phyloP scores from a whole-genome alignment of 1,284 basidiomycete species.

The Amylostereum chailletii region DNA sequence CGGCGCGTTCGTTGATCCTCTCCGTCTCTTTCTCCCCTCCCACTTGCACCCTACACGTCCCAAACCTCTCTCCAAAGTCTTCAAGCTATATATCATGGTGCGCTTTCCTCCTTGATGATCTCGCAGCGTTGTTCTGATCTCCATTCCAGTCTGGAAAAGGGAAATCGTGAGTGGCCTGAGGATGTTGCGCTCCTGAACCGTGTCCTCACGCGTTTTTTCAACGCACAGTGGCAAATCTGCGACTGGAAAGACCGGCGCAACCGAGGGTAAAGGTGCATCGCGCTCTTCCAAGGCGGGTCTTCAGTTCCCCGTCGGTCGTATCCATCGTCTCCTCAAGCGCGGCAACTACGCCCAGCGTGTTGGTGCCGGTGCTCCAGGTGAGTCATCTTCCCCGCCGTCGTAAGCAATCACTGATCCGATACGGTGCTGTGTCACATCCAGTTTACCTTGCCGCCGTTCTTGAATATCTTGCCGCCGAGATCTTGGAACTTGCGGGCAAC shows the following conservation, averaged over 20 bases:
- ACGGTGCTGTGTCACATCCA: slow-evolving; percentile 17
- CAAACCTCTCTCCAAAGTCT: slow-evolving; percentile 8
- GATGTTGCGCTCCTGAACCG: background rate
- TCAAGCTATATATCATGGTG: slow-evolving; percentile 21
- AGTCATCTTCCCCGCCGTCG: slow-evolving; percentile 13
- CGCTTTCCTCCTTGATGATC: background rate
- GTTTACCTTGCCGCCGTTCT: slow-evolving; percentile 84
- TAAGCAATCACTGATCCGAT: slow-evolving; percentile 1
- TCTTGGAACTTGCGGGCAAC: slow-evolving; percentile 84
- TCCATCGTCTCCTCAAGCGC: slow-evolving; percentile 77
- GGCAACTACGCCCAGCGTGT: slow-evolving; percentile 73
- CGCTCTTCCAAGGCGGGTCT: slow-evolving; percentile 75
- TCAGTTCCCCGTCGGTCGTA: slow-evolving; percentile 84
- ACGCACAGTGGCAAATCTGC: slow-evolving; percentile 42
- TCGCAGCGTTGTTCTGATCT: slow-evolving; percentile 8
- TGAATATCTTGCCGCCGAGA: slow-evolving; percentile 82
- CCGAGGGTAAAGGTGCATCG: slow-evolving; percentile 45
- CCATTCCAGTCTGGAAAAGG: slow-evolving; percentile 42
- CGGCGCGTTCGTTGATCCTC: slow-evolving; percentile 7
- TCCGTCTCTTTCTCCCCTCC: slow-evolving; percentile 17
- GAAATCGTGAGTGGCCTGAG: slow-evolving; percentile 32
- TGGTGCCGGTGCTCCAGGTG: slow-evolving; percentile 66
- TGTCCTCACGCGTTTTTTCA: background rate
- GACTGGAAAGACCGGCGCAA: slow-evolving; percentile 41
- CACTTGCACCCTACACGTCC: slow-evolving; percentile 13